Percentiles rank a stretch among this genome's conserved stretches.
phyloP scores from a whole-genome alignment of 2,329 filamentous ascomycete genomes.

The Knufia petricola region DNA sequence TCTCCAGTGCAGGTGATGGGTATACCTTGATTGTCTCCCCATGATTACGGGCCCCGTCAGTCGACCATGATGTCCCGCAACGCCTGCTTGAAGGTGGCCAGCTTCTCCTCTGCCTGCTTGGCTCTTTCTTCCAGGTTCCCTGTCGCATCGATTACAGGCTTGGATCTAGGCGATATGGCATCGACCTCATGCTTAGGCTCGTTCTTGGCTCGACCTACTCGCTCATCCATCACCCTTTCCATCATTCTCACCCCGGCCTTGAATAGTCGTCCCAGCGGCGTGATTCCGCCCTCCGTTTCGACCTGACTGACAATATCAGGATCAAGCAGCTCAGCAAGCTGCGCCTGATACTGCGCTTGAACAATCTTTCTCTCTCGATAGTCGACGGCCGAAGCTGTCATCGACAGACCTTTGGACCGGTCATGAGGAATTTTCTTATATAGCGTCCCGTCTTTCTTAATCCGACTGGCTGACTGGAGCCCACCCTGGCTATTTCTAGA shows the following conservation, averaged over 20 bases:
- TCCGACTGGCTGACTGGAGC: not conserved
- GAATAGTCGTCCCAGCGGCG: constrained; percentile 10
- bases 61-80: not conserved
- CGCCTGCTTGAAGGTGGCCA: not conserved
- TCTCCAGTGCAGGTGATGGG: no score
- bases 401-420: not conserved
- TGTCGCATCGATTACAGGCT: not conserved
- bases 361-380: constrained; percentile 8
- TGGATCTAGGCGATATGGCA: not conserved
- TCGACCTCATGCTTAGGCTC: not conserved
- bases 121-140: not conserved
- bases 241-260: constrained; percentile 10
- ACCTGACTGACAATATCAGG: constrained; percentile 11
- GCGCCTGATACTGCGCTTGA: constrained; percentile 6
- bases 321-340: constrained; percentile 10
- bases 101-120: not conserved
- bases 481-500: not conserved
- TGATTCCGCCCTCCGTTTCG: constrained; percentile 11
- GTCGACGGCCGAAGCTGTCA: constrained; percentile 4
- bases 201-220: not conserved
- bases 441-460: constrained; percentile 1
- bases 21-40: no score
- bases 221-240: constrained; percentile 4
- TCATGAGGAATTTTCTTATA: constrained; percentile 1
- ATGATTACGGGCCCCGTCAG: no score